Evolutionary conservation across 129 eudicot genomes (phyloP), one percentile per base, ranked within the genome.

Genomic region (Scalesia atractyloides): DNA sequence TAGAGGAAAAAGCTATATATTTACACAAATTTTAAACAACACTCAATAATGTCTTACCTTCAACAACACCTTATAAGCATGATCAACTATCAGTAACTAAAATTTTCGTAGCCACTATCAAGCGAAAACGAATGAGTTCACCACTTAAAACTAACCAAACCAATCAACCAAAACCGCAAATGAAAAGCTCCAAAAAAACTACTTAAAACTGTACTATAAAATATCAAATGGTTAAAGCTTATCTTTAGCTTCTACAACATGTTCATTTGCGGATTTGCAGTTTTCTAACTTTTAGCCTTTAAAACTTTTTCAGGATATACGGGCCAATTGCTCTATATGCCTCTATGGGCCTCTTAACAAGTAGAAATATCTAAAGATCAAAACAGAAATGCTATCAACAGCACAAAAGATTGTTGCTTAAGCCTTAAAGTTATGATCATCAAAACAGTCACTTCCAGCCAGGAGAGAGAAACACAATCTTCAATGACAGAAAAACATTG

Each of bases 211-310:
- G 0, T 53, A 53, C 18, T 15, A 9, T 70, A 51, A 70, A 34
- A 17, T 7, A 70, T 70, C 64, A 70, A 36, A 53, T 53, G 74
- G 51, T 53, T 70, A 36, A 22, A 17, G 64, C 37, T 19, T 69
- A 51, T 16, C 33, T 26, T 18, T 70, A 70, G 24, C 17, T 17
- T 5, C 17, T 52, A 52, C 37, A 53, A 18, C 52, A 53, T 53
- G 20, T 52, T 51, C 15, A 15, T 51, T 13, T n/a, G 2, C 17
- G 33, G 18, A 39, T 47, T 54, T 44, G 59, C 66, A 76, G 74
- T 67, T 73, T 58, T 58, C n/a, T 61, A 1, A 14, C 16, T 15
- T 15, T 61, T 61, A 11, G 5, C 66, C 44, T 30, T 16, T 16
- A 30, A 24, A 56, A 17, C 44, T 44, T 64, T 39, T 64, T 16